Evolutionary conservation across 164 flowering plant species (phyloP), one percentile per base, ranked within the genome.

Genomic region (Stephania japonica): DNA sequence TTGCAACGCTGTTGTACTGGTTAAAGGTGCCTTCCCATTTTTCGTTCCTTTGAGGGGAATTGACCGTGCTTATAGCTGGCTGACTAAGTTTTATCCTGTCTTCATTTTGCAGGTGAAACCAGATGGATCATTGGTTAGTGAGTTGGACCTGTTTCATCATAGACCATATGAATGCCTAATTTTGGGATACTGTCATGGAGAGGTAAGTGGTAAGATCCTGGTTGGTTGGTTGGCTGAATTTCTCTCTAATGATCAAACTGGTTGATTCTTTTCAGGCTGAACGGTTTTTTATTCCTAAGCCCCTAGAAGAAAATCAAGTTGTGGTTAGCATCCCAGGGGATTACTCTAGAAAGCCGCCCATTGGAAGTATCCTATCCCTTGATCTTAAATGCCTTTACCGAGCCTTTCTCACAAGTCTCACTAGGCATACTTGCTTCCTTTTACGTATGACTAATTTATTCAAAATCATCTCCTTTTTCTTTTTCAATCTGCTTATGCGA

Each of bases 111-210:
- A 95, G 99, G 96, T 95, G 38, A 91, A 87, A 80, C 74, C 83
- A 59, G 92, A 91, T 79, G 98, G 97, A 50, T 86, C 89, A 43
- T 78, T 91, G 84, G 85, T 89, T 59, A 71, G 90, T 81, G 97
- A 95, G 67, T 68, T 95, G 63, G 99, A 95, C 75, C 89, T 93
- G 66, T 88, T 89, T 73, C 99, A 91, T 84, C 98, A 93, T 76
- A 86, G 90, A 68, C 98, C 99, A 38, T 95, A 95, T 81, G 99
- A 95, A 72, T 89, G 92, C 81, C 92, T 95, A 75, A 81, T 95
- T 11, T 70, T 95, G 42, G 99, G 98, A 21, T 89, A 86, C 73
- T 75, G 82, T 64, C 70, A 73, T 47, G 79, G 84, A 16, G 76
- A 86, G 87, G 98, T 91, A 41, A 81, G 85, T 70, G 87, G 98